Conservation (phyloP, 805 yeast species). For the Candida insectorum region DNA sequence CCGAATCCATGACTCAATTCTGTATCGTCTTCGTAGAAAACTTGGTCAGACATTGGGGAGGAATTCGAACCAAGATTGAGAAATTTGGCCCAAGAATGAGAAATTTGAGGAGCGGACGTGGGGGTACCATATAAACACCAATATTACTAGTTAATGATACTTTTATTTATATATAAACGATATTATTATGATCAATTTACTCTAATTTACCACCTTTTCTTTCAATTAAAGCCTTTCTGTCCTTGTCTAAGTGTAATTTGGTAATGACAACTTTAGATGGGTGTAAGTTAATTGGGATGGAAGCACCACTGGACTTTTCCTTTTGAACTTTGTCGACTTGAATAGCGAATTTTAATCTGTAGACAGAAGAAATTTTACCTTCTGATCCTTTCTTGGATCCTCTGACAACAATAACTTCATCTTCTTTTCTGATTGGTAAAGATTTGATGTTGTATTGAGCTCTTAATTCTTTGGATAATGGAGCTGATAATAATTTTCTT, state of each 20-base stretch:
- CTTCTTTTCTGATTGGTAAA: slow-evolving; percentile 97
- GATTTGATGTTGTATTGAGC: slow-evolving; percentile 95
- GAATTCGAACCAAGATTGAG: no score
- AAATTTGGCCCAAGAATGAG: no score
- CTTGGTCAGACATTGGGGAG: slow-evolving; percentile 3
- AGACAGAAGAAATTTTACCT: slow-evolving; percentile 95
- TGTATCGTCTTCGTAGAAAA: slow-evolving; percentile 4
- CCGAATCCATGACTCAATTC: slow-evolving; percentile 32
- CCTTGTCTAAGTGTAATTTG: slow-evolving; percentile 96
- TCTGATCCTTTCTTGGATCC: slow-evolving; percentile 99
- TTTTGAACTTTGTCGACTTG: slow-evolving; percentile 96
- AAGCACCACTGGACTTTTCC: slow-evolving; percentile 98
- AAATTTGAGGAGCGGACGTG: no score
- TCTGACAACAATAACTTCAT: slow-evolving; percentile 92
- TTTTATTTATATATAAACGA: slow-evolving; percentile 19
- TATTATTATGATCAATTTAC: slow-evolving; percentile 39
- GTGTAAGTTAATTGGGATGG: slow-evolving; percentile 95
- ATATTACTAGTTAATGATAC: slow-evolving; percentile 14
- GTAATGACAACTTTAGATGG: slow-evolving; percentile 99
- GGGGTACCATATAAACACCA: no score
- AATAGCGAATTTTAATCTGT: slow-evolving; percentile 96
- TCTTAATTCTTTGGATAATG: slow-evolving; percentile 97
- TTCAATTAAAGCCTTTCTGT: slow-evolving; percentile 95
- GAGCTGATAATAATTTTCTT: slow-evolving; percentile 95
- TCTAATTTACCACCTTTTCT: slow-evolving; percentile 98